Base-by-base conservation (phyloP, 179 eudicot species). In the Heliamphora pulchella region DNA sequence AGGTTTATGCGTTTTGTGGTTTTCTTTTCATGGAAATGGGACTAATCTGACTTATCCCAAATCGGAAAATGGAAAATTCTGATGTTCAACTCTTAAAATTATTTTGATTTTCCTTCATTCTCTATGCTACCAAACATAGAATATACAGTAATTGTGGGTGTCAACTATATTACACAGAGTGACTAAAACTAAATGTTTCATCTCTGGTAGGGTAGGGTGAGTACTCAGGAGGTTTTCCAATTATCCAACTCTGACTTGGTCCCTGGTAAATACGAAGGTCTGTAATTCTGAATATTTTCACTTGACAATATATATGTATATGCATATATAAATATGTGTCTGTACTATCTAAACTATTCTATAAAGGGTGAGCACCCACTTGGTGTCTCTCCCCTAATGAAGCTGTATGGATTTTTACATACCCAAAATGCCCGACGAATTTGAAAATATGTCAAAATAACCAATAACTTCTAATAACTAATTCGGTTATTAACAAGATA, bases 221-320 rank as follows among this genome's bases (percentile, higher is more conserved):
- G 91, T 81, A 94, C 98, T 51, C 85, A 84, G 78, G 98, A 96
- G 79, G 98, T 96, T 76, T 92, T 96, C 67, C 81, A 90, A 11
- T 83, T 94, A 84, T 86, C 99, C 41, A 88, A 96, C 85, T 94
- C 96, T 13, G 99, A 96, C 82, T 90, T 96, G 83, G 93, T 94
- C 70, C 99, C 99, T 13, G 99, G 99, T 17, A 92, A 89, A 88
- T 96, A 96, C 88, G 99, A 96, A 96, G 99, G 99, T 96, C 17
- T 31, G 5, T 14, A 15, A n/a, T 70, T 78, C n/a, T 71, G 22
- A 79, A 20, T 51, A 77, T 4, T 8, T 62, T 79, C 31, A 22
- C 3, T 64, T 10, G 4, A 2, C 50, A 4, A 10, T 47, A 62
- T 75, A 31, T 31, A 31, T 31, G 39, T 31, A 31, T 31, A 31